Evolutionary conservation across 306 rosid genomes (phyloP).

Genomic region (Psophocarpus tetragonolobus): DNA sequence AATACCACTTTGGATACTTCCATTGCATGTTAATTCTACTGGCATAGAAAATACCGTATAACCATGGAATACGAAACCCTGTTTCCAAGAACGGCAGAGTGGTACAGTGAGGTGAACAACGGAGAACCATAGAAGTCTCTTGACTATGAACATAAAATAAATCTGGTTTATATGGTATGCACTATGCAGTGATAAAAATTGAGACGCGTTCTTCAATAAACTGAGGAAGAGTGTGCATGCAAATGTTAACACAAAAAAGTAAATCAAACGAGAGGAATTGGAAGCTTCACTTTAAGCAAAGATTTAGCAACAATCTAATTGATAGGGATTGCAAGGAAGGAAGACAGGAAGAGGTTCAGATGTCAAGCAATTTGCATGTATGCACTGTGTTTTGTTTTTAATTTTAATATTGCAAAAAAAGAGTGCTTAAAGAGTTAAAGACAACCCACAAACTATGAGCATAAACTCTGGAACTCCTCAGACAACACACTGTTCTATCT

Average conservation of each 20-base stretch:
- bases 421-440: not conserved
- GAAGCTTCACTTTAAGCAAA: not conserved
- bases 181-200: not conserved
- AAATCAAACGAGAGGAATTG: not conserved
- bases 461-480: slow-evolving; percentile 9
- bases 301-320: not conserved
- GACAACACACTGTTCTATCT: not conserved
- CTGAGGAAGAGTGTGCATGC: not conserved
- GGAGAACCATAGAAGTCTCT: not conserved
- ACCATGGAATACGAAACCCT: not conserved
- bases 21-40: not conserved
- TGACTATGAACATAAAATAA: not conserved
- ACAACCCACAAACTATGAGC: not conserved
- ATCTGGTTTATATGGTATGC: not conserved
- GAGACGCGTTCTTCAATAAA: not conserved
- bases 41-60: not conserved
- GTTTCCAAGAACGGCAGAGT: not conserved
- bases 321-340: not conserved
- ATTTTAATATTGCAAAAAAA: not conserved
- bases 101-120: not conserved
- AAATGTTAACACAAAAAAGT: not conserved
- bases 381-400: not conserved
- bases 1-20: not conserved
- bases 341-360: slow-evolving; percentile 12
- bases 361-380: not conserved